Percentiles rank a stretch among this genome's conserved stretches.
phyloP scores from a whole-genome alignment of 441 rosid genomes.

The Euphorbia celastroides region DNA sequence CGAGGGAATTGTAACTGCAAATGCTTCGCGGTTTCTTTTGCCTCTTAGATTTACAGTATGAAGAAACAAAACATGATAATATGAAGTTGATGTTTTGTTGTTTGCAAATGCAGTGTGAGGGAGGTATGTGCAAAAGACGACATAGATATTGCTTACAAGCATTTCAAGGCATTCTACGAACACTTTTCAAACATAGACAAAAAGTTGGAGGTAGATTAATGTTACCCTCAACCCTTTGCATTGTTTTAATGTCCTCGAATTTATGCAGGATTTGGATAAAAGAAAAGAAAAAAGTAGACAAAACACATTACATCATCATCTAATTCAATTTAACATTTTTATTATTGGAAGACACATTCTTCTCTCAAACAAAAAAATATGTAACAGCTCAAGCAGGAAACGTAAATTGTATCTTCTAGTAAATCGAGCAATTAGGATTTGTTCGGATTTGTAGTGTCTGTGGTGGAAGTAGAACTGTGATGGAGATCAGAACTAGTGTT shows the following conservation, averaged over 20 bases:
- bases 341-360: conserved; percentile 12
- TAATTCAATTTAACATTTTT: conserved; percentile 5
- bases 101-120: conserved; percentile 62
- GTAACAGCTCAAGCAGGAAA: not conserved
- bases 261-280: not conserved
- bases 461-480: conserved; percentile 17
- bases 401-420: conserved; percentile 2
- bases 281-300: not conserved
- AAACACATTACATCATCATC: not conserved
- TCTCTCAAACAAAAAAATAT: conserved; percentile 1
- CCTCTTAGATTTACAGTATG: not conserved
- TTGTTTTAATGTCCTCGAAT: not conserved
- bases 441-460: conserved; percentile 13
- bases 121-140: conserved; percentile 85
- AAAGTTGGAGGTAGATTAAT: conserved; percentile 57
- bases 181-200: conserved; percentile 65
- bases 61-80: not conserved
- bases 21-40: not conserved
- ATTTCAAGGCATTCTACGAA: conserved; percentile 84
- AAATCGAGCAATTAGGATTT: conserved; percentile 27
- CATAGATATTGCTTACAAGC: conserved; percentile 74
- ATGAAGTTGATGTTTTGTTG: conserved; percentile 3
- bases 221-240: not conserved
- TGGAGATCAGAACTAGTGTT: conserved; percentile 12
- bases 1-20: not conserved